These are phyloP conservation scores for Aureobasidium namibiae DNA, from an alignment of 2,329 filamentous ascomycete species.

Conservation along the genomic window DNA sequence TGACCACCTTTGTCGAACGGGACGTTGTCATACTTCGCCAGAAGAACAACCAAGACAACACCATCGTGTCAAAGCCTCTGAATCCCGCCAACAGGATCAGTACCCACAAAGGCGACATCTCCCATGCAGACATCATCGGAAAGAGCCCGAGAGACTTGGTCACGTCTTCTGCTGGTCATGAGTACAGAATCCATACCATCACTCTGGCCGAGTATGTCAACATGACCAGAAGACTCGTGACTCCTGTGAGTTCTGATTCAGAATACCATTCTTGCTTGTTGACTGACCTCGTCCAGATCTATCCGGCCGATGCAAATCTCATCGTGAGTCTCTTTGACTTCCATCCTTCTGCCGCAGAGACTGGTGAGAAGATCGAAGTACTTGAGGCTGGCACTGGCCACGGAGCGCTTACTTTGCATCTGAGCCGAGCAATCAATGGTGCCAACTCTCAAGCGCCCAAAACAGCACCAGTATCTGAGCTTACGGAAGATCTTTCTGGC, in stretches of 20 bases:
- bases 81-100: constrained; percentile 25
- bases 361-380: constrained; percentile 54
- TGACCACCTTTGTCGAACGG: constrained; percentile 22
- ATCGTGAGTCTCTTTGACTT: constrained; percentile 72
- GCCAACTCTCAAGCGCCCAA: constrained; percentile 52
- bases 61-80: constrained; percentile 33
- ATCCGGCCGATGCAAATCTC: constrained; percentile 64
- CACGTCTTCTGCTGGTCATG: constrained; percentile 38
- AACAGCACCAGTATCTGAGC: constrained; percentile 28
- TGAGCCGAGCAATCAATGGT: constrained; percentile 67
- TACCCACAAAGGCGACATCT: constrained; percentile 41
- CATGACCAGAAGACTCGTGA: constrained; percentile 61
- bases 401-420: constrained; percentile 66
- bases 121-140: constrained; percentile 55
- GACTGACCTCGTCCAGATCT: constrained; percentile 46
- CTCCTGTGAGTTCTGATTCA: constrained; percentile 49
- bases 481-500: constrained; percentile 19
- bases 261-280: not conserved
- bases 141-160: constrained; percentile 52
- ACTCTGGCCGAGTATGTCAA: constrained; percentile 67
- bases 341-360: constrained; percentile 33
- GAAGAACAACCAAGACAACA: constrained; percentile 27
- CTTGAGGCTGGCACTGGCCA: constrained; percentile 83
- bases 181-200: constrained; percentile 54
- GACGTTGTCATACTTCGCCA: constrained; percentile 36